phyloP scores from a whole-genome alignment of 2,329 filamentous ascomycete genomes.

The Botrytis sinoallii region DNA sequence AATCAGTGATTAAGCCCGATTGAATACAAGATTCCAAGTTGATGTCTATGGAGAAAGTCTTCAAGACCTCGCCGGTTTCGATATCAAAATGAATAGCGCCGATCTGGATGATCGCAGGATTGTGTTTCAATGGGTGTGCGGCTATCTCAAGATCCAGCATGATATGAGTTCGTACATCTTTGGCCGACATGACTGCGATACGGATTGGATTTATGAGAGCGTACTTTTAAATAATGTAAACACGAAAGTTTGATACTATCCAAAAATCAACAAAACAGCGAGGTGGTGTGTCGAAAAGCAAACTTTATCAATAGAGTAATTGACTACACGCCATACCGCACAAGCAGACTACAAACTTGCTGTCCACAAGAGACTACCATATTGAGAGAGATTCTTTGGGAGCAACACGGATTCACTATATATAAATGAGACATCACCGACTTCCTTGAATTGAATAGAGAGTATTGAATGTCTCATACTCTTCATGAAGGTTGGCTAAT shows the following conservation, averaged over 20 bases:
- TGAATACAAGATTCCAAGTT: constrained; percentile 1
- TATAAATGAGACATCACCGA: not conserved
- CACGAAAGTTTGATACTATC: not conserved
- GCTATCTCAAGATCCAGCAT: constrained; percentile 16
- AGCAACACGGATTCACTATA: not conserved
- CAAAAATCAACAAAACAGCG: not conserved
- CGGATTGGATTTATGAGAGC: not conserved
- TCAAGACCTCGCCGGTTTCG: not conserved
- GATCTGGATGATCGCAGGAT: constrained; percentile 11
- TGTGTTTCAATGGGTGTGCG: not conserved
- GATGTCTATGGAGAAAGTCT: not conserved
- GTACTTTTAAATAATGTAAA: not conserved
- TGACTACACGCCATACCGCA: not conserved
- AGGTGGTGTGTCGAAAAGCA: not conserved
- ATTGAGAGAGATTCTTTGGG: not conserved
- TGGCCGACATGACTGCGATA: not conserved
- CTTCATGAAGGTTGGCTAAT: not conserved
- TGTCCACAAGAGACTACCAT: not conserved
- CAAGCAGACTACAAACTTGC: not conserved
- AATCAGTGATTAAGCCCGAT: not conserved
- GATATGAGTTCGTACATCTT: constrained; percentile 6
- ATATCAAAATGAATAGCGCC: constrained; percentile 13
- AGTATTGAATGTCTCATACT: not conserved
- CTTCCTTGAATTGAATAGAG: not conserved
- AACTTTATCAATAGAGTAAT: not conserved